Evolutionary conservation across 2,329 filamentous ascomycete genomes (phyloP).

Genomic region (Cercospora canescens): DNA sequence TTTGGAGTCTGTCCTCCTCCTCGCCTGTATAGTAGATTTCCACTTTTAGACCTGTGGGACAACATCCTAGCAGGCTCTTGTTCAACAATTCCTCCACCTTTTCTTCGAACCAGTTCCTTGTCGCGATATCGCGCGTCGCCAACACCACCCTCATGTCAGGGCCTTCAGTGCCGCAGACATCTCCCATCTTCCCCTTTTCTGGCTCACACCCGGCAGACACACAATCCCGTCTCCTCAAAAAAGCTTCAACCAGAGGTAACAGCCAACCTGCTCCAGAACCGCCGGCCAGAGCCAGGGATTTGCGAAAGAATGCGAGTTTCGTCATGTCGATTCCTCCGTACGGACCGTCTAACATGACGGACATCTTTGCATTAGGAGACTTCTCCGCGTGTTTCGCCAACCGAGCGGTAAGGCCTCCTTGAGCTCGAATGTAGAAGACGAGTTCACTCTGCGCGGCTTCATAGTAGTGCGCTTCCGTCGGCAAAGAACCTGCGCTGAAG

Average conservation of each 20-base stretch:
- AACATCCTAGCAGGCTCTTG: constrained; percentile 14
- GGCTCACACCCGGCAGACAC: constrained; percentile 16
- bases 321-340: constrained; percentile 54
- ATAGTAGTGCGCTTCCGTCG: constrained; percentile 29
- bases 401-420: constrained; percentile 51
- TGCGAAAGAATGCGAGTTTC: constrained; percentile 44
- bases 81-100: constrained; percentile 29
- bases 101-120: constrained; percentile 39
- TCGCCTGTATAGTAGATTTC: constrained; percentile 27
- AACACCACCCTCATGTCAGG: constrained; percentile 29
- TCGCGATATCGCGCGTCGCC: constrained; percentile 39
- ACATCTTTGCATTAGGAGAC: constrained; percentile 40
- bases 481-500: constrained; percentile 57
- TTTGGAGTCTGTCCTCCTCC: constrained; percentile 2
- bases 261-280: constrained; percentile 59
- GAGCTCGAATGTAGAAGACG: constrained; percentile 55
- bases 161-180: constrained; percentile 8
- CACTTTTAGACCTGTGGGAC: constrained; percentile 18
- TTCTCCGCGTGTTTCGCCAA: constrained; percentile 38
- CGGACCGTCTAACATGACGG: constrained; percentile 58
- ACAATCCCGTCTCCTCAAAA: constrained; percentile 23
- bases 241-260: constrained; percentile 50
- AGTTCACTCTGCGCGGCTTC: constrained; percentile 40
- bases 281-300: constrained; percentile 53
- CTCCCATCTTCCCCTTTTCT: constrained; percentile 8